Evolutionary conservation across 2,329 filamentous ascomycete genomes (phyloP).

Genomic region (Nigrospora sphaerica): DNA sequence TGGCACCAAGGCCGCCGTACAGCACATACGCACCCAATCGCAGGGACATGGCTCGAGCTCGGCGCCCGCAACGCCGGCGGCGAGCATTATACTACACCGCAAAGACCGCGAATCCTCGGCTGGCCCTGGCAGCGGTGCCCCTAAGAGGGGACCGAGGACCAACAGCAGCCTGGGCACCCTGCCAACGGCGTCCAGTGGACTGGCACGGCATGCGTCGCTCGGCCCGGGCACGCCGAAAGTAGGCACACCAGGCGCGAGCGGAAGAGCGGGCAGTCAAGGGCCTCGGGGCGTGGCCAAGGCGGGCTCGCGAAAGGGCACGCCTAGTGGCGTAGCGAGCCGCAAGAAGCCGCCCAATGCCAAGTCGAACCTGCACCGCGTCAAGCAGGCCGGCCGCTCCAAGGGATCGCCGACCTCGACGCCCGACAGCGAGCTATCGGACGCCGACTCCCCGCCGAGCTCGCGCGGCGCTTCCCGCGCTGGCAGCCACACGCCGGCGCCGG

Average conservation of each 20-base stretch:
- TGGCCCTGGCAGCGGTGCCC: constrained; percentile 40
- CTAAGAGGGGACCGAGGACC: constrained; percentile 45
- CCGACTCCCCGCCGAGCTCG: constrained; percentile 46
- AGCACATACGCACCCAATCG: constrained; percentile 44
- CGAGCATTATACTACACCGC: constrained; percentile 51
- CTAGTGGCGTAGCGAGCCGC: constrained; percentile 17
- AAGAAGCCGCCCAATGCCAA: constrained; percentile 36
- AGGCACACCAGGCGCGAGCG: constrained; percentile 24
- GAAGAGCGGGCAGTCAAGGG: constrained; percentile 52
- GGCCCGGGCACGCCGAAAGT: constrained; percentile 57
- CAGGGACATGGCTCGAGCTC: constrained; percentile 44
- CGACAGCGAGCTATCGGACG: constrained; percentile 60
- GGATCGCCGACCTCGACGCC: constrained; percentile 57
- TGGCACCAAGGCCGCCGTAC: constrained; percentile 32
- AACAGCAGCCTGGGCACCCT: constrained; percentile 39
- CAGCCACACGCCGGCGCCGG: constrained; percentile 22
- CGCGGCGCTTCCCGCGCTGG: constrained; percentile 33
- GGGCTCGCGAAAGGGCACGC: constrained; percentile 36
- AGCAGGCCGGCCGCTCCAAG: constrained; percentile 45
- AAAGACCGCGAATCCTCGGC: constrained; percentile 51
- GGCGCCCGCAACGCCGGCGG: constrained; percentile 53
- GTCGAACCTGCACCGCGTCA: constrained; percentile 56
- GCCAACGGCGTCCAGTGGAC: constrained; percentile 46
- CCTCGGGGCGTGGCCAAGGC: constrained; percentile 45
- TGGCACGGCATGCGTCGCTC: constrained; percentile 56